Percentiles rank a stretch among this genome's conserved stretches.
phyloP scores from a whole-genome alignment of 768 basidiomycete species.

The Leccinellum albellum region DNA sequence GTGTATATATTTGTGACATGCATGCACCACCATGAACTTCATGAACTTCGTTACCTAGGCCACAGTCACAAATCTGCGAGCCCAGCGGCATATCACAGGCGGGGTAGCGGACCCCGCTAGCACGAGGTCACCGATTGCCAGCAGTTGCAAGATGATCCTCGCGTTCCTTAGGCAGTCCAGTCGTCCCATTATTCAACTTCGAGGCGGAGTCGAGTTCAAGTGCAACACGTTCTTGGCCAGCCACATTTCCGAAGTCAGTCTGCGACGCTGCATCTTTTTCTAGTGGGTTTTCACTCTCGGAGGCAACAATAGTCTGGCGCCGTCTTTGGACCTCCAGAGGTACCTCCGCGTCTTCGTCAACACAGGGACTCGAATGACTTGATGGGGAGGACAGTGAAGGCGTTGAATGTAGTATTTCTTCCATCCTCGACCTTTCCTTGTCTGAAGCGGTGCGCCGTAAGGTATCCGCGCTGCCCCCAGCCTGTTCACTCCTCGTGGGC shows the following conservation, averaged over 20 bases:
- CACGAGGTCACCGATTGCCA: neutral
- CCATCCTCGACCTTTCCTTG: slow-evolving; percentile 25
- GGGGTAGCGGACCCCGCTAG: neutral
- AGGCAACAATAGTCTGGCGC: neutral
- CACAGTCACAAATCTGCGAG: neutral
- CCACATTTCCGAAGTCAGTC: neutral
- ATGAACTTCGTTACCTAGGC: neutral
- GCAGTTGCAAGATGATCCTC: neutral
- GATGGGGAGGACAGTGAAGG: slow-evolving; percentile 7
- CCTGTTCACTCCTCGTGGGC: slow-evolving; percentile 1
- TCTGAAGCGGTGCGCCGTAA: slow-evolving; percentile 18
- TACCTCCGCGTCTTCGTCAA: neutral
- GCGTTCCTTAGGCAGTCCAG: neutral
- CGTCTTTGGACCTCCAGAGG: slow-evolving; percentile 2
- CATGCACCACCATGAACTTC: neutral
- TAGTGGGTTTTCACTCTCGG: neutral
- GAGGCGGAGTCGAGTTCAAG: neutral
- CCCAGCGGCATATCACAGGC: neutral
- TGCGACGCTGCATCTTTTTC: neutral
- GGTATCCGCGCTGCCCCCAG: neutral
- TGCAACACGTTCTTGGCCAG: neutral
- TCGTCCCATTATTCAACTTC: neutral
- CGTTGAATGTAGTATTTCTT: slow-evolving; percentile 19
- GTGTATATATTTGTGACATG: neutral
- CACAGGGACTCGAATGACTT: neutral